Base-by-base conservation (phyloP, 345 rosid genomes). In the Fremontodendron californicum region DNA sequence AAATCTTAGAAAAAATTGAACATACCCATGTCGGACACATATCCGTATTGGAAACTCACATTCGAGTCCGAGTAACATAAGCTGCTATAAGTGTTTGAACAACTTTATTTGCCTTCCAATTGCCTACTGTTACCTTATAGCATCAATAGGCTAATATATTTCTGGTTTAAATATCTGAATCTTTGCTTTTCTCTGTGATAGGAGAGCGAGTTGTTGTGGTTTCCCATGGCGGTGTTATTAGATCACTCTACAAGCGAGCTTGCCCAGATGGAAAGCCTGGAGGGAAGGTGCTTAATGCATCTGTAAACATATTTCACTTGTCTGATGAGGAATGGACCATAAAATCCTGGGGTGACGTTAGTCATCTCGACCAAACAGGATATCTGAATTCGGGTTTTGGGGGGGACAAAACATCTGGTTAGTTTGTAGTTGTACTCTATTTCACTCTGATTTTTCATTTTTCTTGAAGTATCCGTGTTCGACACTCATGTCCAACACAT, bases 181-280 rank as follows among this genome's bases (percentile, higher is more conserved):
- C 33, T 63, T 35, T 78, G 29, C 46, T 8, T 62, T 13, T 46
- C 39, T 64, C 43, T 33, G 29, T 75, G 58, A 69, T 88, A 94
- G 97, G 97, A 76, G 89, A 93, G 74, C 88, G 89, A 71, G 87
- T 88, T 7, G 89, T 87, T 19, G 93, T 91, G 49, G 95, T 93
- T 49, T 85, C 93, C 74, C 97, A 91, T 77, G 98, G 98, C 9
- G 97, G 97, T 77, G 90, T 84, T 9, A 88, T 92, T 74, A 80
- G 97, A 88, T 76, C 93, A 40, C 89, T 95, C 12, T 72, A 84
- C 80, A 82, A 83, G 85, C 84, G 89, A 31, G 96, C 94, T 83
- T 81, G 89, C 86, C 97, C 97, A 46, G 82, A 81, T 27, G 81
- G 76, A 52, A 71, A 51, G 64, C 68, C 78, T 4, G 75, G n/a